phyloP scores from a whole-genome alignment of 2,329 filamentous ascomycete genomes.

The Pseudocercospora cruenta region DNA sequence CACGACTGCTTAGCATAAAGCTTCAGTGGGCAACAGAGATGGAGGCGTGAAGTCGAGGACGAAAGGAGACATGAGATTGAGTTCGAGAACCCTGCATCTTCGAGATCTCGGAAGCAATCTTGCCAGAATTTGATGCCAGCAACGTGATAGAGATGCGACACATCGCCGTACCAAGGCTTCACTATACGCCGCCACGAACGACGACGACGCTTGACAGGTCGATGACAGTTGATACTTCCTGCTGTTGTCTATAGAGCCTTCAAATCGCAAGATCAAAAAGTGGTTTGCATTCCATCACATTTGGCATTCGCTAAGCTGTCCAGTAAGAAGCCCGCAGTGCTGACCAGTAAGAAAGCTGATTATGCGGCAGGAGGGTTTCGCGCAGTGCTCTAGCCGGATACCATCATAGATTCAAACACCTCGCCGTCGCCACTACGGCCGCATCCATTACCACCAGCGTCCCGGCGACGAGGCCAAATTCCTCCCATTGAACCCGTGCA shows the following conservation, averaged over 20 bases:
- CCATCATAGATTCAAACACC: conserved; percentile 10
- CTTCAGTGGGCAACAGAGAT: not conserved
- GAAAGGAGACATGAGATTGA: conserved; percentile 4
- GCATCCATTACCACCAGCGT: not conserved
- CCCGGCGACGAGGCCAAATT: conserved; percentile 35
- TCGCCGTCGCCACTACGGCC: conserved; percentile 20
- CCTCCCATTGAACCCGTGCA: conserved; percentile 5
- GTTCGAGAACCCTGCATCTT: not conserved
- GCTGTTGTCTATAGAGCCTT: not conserved
- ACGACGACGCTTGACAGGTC: not conserved
- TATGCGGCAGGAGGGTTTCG: not conserved
- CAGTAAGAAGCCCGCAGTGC: not conserved
- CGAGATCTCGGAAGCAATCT: not conserved
- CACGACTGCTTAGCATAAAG: not conserved
- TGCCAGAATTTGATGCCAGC: not conserved
- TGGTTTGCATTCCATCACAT: not conserved
- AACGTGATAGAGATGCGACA: not conserved
- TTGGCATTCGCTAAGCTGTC: not conserved
- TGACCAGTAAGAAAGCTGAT: not conserved
- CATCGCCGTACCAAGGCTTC: not conserved
- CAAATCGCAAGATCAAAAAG: not conserved
- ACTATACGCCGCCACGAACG: not conserved
- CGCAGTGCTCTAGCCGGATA: not conserved
- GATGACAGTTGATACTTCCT: too few relatives aligned
- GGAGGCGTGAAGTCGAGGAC: not conserved